Evolutionary conservation across 345 rosid species (phyloP), one percentile per base, ranked within the genome.

Genomic region (Salix exigua): DNA sequence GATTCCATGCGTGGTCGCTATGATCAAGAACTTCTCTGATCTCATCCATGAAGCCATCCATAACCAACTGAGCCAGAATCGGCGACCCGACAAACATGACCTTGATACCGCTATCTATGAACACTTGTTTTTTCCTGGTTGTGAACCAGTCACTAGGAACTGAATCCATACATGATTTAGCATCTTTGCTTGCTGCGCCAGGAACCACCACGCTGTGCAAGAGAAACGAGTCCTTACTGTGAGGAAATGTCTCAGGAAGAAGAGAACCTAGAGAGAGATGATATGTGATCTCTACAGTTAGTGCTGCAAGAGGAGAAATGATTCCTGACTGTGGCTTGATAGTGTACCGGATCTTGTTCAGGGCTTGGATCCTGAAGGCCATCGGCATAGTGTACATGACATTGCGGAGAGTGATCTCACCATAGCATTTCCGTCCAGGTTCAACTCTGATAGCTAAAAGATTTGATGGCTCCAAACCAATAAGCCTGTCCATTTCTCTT

Each of bases 371-470:
- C 75, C 84, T 79, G 72, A 91, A 86, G 2, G 89, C 94, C 4
- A 91, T 90, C 10, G 92, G 92, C 92, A 88, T 91, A 31, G 94
- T 91, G 84, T 84, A 64, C 94, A 89, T 91, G 38, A 91, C 94
- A 60, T 91, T 91, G 42, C 91, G 88, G 4, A 91, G 85, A 19
- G 87, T 84, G 35, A 91, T 82, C 80, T 88, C 86, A 0, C 92
- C 92, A 25, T 19, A 77, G 73, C 90, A 88, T 77, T 83, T 89
- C 71, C 80, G 81, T 19, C 87, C 92, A 1, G 86, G 84, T 48
- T 88, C 89, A 70, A 89, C 82, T 63, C 92, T 78, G 55, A 89
- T 68, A 0, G 82, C 76, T 12, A 85, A 87, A 23, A 84, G 50
- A 67, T 71, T 89, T 8, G 91, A 91, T 13, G 92, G 92, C 81